Evolutionary conservation across 805 yeast species (phyloP).

Genomic region (Ogataea pignaliae): DNA sequence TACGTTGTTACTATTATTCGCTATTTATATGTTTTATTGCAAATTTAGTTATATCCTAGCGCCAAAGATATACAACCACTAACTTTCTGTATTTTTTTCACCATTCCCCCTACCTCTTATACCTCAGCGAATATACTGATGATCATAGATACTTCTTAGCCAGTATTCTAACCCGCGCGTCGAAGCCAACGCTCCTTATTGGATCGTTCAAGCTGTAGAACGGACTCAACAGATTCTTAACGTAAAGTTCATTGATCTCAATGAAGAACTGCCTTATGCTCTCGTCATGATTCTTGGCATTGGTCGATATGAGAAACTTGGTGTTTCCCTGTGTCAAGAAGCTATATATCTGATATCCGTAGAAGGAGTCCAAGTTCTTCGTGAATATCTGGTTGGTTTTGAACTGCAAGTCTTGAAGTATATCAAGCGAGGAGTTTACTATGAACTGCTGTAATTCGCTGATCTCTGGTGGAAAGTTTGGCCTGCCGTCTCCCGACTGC

Average conservation of each 20-base stretch:
- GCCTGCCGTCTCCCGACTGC: slow-evolving; percentile 59
- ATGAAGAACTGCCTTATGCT: slow-evolving; percentile 76
- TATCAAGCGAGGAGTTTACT: slow-evolving; percentile 81
- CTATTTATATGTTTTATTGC: too few species aligned
- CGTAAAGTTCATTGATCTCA: slow-evolving; percentile 84
- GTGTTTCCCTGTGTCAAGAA: slow-evolving; percentile 85
- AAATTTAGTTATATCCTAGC: too few species aligned
- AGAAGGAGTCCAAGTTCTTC: slow-evolving; percentile 79
- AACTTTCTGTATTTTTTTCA: too few species aligned
- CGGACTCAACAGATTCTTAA: slow-evolving; percentile 80
- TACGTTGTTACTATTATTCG: too few species aligned
- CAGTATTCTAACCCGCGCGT: slow-evolving; percentile 60
- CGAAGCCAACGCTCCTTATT: slow-evolving; percentile 70
- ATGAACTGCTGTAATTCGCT: slow-evolving; percentile 83
- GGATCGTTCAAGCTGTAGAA: slow-evolving; percentile 76
- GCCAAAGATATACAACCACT: too few species aligned
- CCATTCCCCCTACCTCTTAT: too few species aligned
- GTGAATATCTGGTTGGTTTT: slow-evolving; percentile 58
- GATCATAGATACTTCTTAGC: slow-evolving; percentile 69
- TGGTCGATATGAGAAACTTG: slow-evolving; percentile 71
- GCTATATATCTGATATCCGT: slow-evolving; percentile 77
- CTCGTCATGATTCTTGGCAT: slow-evolving; percentile 55
- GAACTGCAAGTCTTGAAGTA: slow-evolving; percentile 92
- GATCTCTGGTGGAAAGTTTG: slow-evolving; percentile 63
- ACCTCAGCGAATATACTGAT: too few species aligned